Evolutionary conservation across 225 moss, liverwort and hornwort species (phyloP), one percentile per base, ranked within the genome.

Genomic region (Anthoceros angustus): DNA sequence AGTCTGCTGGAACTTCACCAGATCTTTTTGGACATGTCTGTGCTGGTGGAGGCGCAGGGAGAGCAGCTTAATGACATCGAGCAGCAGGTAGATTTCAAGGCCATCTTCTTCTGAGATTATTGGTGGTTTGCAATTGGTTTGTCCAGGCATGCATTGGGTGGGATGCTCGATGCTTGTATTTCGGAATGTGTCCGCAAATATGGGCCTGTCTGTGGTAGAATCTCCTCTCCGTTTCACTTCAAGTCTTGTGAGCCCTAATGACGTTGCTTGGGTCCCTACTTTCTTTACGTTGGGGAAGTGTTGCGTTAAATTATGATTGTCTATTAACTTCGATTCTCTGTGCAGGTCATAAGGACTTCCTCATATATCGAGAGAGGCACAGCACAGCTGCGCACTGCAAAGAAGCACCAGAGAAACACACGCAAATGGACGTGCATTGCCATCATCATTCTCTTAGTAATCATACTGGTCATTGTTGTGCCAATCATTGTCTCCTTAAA

Each of bases 371-470:
- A 55, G 55, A 18, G 23, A 55, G 55, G 55, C 4, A 55, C 55
- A 18, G 23, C 55, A 18, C 55, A 55, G 55, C 55, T 55, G 55
- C 55, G 55, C 55, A 55, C 55, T 20, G 55, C 55, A 9, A 55
- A 55, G 55, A 55, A 55, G 55, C 55, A 55, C 18, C 55, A 55
- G n/a, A 55, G 55, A 55, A 55, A 23, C 14, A 18, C 55, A 1
- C 55, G 55, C 55, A 55, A 55, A 15, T 55, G 55, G 55, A 55
- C n/a, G 55, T 55, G 55, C 55, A 55, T 55, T 15, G 55, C 15
- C 18, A 55, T 55, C 14, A 55, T 55, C 7, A 55, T 55, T 55
- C 55, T 55, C 1, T 55, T 55, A 23, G 23, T 55, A 55, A n/a
- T 55, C 23, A 7, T 55, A 23, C 6, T n/a, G 7, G 23, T 55